Evolutionary conservation across 306 rosid genomes (phyloP), one percentile per base, ranked within the genome.

Genomic region (Corylus heterophylla): DNA sequence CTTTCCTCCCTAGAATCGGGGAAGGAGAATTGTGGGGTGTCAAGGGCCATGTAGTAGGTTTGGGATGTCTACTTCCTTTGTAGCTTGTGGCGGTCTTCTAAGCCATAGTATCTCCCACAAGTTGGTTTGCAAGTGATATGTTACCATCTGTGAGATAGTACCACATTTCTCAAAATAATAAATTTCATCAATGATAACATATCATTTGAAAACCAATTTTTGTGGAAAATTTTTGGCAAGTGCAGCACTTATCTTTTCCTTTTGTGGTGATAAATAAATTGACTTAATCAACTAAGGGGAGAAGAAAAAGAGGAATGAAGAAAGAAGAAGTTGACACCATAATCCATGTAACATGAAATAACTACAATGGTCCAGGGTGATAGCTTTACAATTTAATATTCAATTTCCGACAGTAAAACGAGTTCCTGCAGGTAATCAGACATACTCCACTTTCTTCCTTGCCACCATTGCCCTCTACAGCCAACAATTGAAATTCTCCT

Each of bases 301-400:
- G 50, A 2, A 47, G 42, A 67, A 48, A n/a, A 49, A 14, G 11
- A 31, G 72, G 69, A 58, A 37, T 25, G 14, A 59, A 71, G 27
- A 76, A 69, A 62, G 80, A 72, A 77, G 59, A 78, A 66, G 12
- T 69, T 81, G 35, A 71, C 70, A 81, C 39, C 78, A 83, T 71
- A 84, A 69, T 82, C 56, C 64, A 45, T 25, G 75, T 69, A 67
- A 79, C 87, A 79, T 80, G 22, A 58, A 82, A 76, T 69, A 74
- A 80, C 83, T 79, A 82, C 69, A 82, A 79, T 70, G 78, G 56
- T 84, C 71, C 79, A 76, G 83, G 79, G 22, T 54, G 80, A 74
- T 81, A 80, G 71, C 83, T 72, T 84, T 69, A 45, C 80, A 82
- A 75, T 79, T 82, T 78, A 84, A 49, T 71, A 61, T 58, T 64